phyloP scores from a whole-genome alignment of 257 asterid species.

The Verbena officinalis region DNA sequence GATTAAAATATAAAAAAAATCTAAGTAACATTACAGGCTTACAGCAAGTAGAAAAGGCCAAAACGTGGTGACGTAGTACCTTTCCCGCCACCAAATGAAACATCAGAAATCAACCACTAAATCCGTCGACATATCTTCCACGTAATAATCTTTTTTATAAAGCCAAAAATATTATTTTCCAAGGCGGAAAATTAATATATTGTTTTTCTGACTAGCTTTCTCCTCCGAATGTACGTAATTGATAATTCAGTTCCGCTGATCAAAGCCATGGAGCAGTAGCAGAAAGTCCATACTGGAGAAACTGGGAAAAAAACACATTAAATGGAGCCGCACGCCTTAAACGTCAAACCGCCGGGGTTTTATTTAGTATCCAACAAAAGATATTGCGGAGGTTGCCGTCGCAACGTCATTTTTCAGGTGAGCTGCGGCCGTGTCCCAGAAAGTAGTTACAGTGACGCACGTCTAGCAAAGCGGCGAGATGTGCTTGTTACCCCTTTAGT shows the following conservation, averaged over 20 bases:
- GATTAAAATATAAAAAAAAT: too few relatives aligned
- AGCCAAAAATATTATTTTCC: not conserved
- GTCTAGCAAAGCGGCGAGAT: constrained; percentile 60
- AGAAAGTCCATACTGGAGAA: not conserved
- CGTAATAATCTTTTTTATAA: constrained; percentile 15
- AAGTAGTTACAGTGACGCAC: constrained; percentile 20
- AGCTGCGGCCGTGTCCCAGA: constrained; percentile 42
- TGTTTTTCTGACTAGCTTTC: not conserved
- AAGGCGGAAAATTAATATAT: constrained; percentile 32
- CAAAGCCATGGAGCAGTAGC: constrained; percentile 12
- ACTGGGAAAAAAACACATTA: not conserved
- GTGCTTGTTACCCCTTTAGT: constrained; percentile 66
- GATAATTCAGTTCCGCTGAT: too few relatives aligned
- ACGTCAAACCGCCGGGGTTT: constrained; percentile 39
- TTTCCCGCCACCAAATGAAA: constrained; percentile 33
- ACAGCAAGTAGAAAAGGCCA: too few relatives aligned
- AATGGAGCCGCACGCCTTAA: constrained; percentile 45
- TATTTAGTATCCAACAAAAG: constrained; percentile 15
- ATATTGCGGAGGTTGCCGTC: constrained; percentile 22
- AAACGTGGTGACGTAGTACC: constrained; percentile 27
- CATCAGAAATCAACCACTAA: constrained; percentile 26
- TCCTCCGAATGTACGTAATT: not conserved
- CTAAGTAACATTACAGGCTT: too few relatives aligned
- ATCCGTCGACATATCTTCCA: constrained; percentile 32
- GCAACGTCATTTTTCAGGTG: constrained; percentile 46